phyloP scores from a whole-genome alignment of 2,329 filamentous ascomycete species.

The Thyridium curvatum region DNA sequence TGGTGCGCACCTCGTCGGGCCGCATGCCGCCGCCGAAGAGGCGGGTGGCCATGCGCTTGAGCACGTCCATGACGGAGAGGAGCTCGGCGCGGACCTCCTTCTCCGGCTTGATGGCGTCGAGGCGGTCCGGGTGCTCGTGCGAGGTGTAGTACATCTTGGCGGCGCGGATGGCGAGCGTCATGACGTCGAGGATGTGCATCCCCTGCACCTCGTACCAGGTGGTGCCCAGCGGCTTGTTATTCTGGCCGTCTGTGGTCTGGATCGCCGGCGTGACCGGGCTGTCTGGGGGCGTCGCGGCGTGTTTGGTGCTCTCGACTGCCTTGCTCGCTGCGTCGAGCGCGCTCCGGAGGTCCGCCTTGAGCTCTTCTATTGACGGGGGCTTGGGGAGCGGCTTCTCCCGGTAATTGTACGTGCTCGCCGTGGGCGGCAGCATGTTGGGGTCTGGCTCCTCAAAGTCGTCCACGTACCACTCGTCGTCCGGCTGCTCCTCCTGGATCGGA shows the following conservation, averaged over 20 bases:
- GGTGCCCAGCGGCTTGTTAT: conserved; percentile 7
- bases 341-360: conserved; percentile 62
- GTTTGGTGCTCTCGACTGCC: conserved; percentile 55
- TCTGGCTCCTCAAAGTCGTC: conserved; percentile 61
- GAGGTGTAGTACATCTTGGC: conserved; percentile 96
- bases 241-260: conserved; percentile 27
- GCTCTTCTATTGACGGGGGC: conserved; percentile 73
- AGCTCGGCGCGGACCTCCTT: conserved; percentile 79
- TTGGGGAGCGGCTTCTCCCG: conserved; percentile 75
- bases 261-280: conserved; percentile 22
- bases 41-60: conserved; percentile 85
- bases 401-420: conserved; percentile 90
- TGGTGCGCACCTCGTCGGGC: conserved; percentile 68
- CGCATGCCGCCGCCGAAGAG: conserved; percentile 80
- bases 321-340: conserved; percentile 64
- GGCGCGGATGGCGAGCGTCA: conserved; percentile 90
- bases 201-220: conserved; percentile 81
- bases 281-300: conserved; percentile 20
- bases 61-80: conserved; percentile 77
- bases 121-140: conserved; percentile 77
- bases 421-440: conserved; percentile 85
- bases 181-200: conserved; percentile 84
- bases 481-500: conserved; percentile 34
- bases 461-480: conserved; percentile 39
- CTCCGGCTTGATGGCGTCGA: conserved; percentile 84